Percentiles rank a stretch among this genome's conserved stretches.
Evolutionary conservation across 2,329 filamentous ascomycete species (phyloP).

Genomic region (Monilinia polystroma): DNA sequence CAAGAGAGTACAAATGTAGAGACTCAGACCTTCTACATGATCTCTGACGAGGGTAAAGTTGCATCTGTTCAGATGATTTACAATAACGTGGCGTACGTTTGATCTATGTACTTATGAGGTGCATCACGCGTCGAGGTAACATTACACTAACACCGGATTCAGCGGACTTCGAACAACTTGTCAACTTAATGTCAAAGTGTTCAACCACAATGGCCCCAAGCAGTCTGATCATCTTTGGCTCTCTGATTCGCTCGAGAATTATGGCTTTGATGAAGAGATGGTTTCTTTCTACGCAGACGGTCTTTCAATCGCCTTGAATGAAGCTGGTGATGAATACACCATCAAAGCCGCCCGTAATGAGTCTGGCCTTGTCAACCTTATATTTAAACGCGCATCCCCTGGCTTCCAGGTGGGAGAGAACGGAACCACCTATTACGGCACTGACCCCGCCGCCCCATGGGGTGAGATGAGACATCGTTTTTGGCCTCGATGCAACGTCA

Average conservation of each 20-base stretch:
- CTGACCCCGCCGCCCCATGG: slow-evolving; percentile 86
- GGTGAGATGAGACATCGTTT: slow-evolving; percentile 89
- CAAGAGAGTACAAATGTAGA: slow-evolving; percentile 87
- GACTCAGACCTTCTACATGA: slow-evolving; percentile 92
- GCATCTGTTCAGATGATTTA: slow-evolving; percentile 91
- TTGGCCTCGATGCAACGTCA: slow-evolving; percentile 83
- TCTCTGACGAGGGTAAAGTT: slow-evolving; percentile 72
- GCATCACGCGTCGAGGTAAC: neutral
- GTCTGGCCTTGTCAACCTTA: slow-evolving; percentile 79
- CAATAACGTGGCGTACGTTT: slow-evolving; percentile 85
- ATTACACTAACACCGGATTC: slow-evolving; percentile 27
- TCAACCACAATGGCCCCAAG: slow-evolving; percentile 65
- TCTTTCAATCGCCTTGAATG: slow-evolving; percentile 79
- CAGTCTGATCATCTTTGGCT: slow-evolving; percentile 75
- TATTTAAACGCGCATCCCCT: slow-evolving; percentile 70
- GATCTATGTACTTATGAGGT: slow-evolving; percentile 32
- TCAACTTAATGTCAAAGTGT: slow-evolving; percentile 94
- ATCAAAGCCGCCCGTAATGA: slow-evolving; percentile 89
- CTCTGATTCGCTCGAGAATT: slow-evolving; percentile 73
- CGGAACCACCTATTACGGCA: slow-evolving; percentile 81
- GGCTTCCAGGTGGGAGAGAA: slow-evolving; percentile 84
- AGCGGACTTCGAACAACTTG: slow-evolving; percentile 87
- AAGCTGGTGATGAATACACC: slow-evolving; percentile 76
- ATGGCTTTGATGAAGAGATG: slow-evolving; percentile 81
- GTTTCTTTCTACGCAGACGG: slow-evolving; percentile 83